These are phyloP conservation scores for Diplocarpon rosae DNA, from an alignment of 2,329 filamentous ascomycete species.

Conservation along the genomic window DNA sequence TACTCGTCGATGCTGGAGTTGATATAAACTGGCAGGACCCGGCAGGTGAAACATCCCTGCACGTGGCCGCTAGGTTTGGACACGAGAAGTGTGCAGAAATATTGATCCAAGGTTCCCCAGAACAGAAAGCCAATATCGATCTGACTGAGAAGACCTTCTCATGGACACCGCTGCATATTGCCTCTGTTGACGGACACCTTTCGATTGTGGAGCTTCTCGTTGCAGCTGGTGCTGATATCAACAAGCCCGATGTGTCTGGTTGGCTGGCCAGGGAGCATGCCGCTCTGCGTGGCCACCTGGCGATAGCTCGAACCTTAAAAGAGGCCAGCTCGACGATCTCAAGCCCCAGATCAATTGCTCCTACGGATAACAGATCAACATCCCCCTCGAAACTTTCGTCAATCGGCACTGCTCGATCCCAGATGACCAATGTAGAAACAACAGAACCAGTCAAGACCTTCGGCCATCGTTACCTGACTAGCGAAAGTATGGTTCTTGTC, in stretches of 20 bases:
- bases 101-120: conserved; percentile 56
- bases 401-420: conserved; percentile 46
- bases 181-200: conserved; percentile 78
- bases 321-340: conserved; percentile 24
- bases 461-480: conserved; percentile 85
- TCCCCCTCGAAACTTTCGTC: conserved; percentile 46
- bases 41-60: conserved; percentile 81
- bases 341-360: conserved; percentile 26
- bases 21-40: conserved; percentile 91
- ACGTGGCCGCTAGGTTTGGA: conserved; percentile 82
- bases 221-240: conserved; percentile 64
- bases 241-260: conserved; percentile 70
- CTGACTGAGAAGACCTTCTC: conserved; percentile 73
- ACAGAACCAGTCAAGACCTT: conserved; percentile 86
- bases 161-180: conserved; percentile 93
- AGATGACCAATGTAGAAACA: conserved; percentile 34
- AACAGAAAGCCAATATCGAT: conserved; percentile 67
- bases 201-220: conserved; percentile 67
- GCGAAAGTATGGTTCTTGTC: conserved; percentile 82
- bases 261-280: conserved; percentile 95
- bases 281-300: conserved; percentile 75
- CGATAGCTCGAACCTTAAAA: conserved; percentile 61
- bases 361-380: conserved; percentile 23
- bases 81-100: conserved; percentile 70
- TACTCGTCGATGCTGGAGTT: conserved; percentile 81